A percentile compares a stretch with the other conserved stretches of the same genome.
Evolutionary conservation across 768 basidiomycete species (phyloP).

Genomic region (Amanita phalloides): DNA sequence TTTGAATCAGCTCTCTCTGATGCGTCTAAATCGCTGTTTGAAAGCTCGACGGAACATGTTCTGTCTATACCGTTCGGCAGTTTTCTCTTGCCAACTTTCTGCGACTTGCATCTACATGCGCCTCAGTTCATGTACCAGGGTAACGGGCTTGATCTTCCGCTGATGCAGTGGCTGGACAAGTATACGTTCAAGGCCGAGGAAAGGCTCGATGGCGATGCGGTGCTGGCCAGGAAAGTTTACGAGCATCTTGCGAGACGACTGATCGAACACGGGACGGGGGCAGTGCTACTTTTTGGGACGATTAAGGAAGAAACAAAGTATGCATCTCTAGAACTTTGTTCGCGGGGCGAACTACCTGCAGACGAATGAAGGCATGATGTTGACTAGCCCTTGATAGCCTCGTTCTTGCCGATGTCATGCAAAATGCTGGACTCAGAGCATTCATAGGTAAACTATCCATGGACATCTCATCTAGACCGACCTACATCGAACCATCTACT

Average conservation of each 20-base stretch:
- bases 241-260: constrained; percentile 53
- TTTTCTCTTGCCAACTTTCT: constrained; percentile 72
- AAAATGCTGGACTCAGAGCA: constrained; percentile 57
- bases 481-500: constrained; percentile 58
- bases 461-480: constrained; percentile 65
- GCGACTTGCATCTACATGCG: constrained; percentile 79
- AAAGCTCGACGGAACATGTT: constrained; percentile 11
- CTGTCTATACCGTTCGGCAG: constrained; percentile 34
- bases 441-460: constrained; percentile 89
- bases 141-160: constrained; percentile 72
- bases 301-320: constrained; percentile 79
- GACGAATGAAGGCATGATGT: too few species aligned
- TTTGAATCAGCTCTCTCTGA: constrained; percentile 27
- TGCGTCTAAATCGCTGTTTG: constrained; percentile 20
- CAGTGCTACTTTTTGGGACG: constrained; percentile 75
- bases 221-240: constrained; percentile 60
- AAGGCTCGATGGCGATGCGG: constrained; percentile 48
- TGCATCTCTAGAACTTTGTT: constrained; percentile 11
- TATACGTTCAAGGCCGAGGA: constrained; percentile 83
- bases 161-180: constrained; percentile 76
- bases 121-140: constrained; percentile 88
- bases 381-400: constrained; percentile 31
- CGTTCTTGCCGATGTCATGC: constrained; percentile 70
- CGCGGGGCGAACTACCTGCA: not conserved
- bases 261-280: constrained; percentile 64